Conservation (phyloP, 2,329 filamentous ascomycete species). For the Colletotrichum liaoningense region DNA sequence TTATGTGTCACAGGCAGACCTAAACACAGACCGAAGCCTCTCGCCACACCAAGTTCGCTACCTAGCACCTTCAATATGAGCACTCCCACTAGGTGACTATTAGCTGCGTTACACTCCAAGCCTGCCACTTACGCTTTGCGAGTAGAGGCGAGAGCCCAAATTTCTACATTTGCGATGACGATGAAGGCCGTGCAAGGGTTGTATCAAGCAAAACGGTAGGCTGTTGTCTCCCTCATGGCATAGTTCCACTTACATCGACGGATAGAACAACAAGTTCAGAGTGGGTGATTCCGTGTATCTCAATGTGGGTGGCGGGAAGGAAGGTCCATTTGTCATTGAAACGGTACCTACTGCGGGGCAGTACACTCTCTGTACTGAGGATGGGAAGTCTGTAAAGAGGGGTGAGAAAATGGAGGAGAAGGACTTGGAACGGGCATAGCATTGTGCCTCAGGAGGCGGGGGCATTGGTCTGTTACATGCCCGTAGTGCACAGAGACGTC, state of each 20-base stretch:
- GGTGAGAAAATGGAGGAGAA: slow-evolving; percentile 1
- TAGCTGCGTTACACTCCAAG: background rate
- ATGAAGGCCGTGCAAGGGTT: background rate
- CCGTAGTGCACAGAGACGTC: too few species aligned
- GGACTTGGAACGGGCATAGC: slow-evolving; percentile 6
- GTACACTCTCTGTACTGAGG: background rate
- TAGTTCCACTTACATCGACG: background rate
- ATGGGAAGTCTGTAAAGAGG: background rate
- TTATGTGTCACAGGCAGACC: background rate
- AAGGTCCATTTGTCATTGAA: slow-evolving; percentile 5
- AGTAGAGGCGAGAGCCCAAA: slow-evolving; percentile 1
- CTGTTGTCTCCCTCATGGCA: background rate
- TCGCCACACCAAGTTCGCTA: background rate
- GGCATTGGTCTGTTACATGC: too few species aligned
- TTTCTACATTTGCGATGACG: slow-evolving; percentile 1
- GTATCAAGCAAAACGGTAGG: background rate
- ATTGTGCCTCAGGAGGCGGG: background rate
- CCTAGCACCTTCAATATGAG: background rate
- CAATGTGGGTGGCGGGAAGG: background rate
- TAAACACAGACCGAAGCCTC: background rate
- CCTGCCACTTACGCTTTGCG: background rate
- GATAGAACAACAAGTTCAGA: slow-evolving; percentile 9
- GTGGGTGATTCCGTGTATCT: slow-evolving; percentile 6
- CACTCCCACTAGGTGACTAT: background rate
- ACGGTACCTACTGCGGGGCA: background rate